phyloP scores from a whole-genome alignment of 768 basidiomycete genomes.

The Clavulina sp. region DNA sequence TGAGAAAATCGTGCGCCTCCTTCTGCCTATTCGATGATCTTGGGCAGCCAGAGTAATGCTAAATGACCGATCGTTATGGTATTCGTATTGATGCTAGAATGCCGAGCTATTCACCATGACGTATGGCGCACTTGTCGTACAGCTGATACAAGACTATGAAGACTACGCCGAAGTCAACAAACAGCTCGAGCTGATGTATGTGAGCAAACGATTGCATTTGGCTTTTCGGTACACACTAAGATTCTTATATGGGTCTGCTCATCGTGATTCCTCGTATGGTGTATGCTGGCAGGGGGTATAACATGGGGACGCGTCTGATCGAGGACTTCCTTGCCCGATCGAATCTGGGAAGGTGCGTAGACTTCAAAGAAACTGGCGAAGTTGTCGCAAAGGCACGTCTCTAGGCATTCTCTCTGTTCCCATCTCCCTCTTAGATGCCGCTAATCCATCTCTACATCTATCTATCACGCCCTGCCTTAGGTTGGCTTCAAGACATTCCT shows the following conservation, averaged over 20 bases:
- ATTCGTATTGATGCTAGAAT: constrained; percentile 48
- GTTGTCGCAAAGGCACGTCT: constrained; percentile 72
- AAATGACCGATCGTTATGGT: not conserved
- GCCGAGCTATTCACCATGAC: constrained; percentile 94
- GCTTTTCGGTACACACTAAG: not conserved
- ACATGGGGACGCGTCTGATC: constrained; percentile 88
- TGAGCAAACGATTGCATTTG: not conserved
- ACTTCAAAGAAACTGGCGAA: constrained; percentile 91
- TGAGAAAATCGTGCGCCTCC: constrained; percentile 72
- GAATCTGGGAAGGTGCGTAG: constrained; percentile 74
- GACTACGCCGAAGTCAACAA: constrained; percentile 91
- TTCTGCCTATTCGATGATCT: not conserved
- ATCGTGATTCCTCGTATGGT: not conserved
- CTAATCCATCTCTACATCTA: not conserved
- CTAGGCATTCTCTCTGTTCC: constrained; percentile 1
- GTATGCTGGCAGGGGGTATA: constrained; percentile 64
- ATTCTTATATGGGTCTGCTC: too few species aligned
- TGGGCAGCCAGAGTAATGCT: not conserved
- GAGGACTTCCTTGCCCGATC: constrained; percentile 95
- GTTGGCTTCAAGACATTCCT: constrained; percentile 97
- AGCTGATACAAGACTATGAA: constrained; percentile 97
- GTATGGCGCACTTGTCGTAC: constrained; percentile 94
- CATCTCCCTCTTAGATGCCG: not conserved
- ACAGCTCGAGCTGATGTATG: constrained; percentile 73
- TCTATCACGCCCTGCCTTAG: constrained; percentile 24